Base-by-base conservation (phyloP, 257 asterid genomes). In the Thymus mandschuricus region DNA sequence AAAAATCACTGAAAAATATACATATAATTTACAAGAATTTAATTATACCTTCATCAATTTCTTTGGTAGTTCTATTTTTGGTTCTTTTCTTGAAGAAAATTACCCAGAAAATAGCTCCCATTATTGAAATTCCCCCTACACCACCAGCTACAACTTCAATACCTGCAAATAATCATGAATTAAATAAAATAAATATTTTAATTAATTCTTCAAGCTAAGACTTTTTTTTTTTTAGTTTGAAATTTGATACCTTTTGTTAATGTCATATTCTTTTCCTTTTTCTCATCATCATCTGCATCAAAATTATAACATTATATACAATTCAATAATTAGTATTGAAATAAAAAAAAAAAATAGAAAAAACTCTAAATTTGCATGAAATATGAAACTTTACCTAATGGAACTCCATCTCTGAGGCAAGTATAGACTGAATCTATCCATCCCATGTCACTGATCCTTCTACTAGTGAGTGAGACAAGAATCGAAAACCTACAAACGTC, bases 381-480 rank as follows among this genome's bases (percentile, higher is more conserved):
- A 4, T 8, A 60, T 12, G 34, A 10, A 40, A 29, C 40, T 52
- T 62, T 43, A 86, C 96, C 95, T 81, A 62, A 46, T 29, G 79
- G 72, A 71, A 60, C 59, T 38, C 61, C 80, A 58, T 79, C 76
- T 70, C 87, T 86, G 35, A 88, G 96, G 80, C 93, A 90, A 5
- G 68, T 55, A 66, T 67, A 81, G 41, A 81, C 12, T 13, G 85
- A 77, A 10, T 75, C 43, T 13, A 88, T 73, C 96, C 92, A 85
- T n/a, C 66, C 80, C 31, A 71, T 68, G 43, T 88, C 90, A 10
- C 69, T 10, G 48, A 79, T 70, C 74, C 86, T 81, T 69, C 71
- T 77, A 69, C 96, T 86, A 46, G 82, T 84, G 57, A 86, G 59
- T 0, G 83, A 63, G 67, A 88, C 70, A 71, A 91, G 78, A 68